Base-by-base conservation (phyloP, 495 filamentous ascomycete genomes). In the Lophiotrema nucula region DNA sequence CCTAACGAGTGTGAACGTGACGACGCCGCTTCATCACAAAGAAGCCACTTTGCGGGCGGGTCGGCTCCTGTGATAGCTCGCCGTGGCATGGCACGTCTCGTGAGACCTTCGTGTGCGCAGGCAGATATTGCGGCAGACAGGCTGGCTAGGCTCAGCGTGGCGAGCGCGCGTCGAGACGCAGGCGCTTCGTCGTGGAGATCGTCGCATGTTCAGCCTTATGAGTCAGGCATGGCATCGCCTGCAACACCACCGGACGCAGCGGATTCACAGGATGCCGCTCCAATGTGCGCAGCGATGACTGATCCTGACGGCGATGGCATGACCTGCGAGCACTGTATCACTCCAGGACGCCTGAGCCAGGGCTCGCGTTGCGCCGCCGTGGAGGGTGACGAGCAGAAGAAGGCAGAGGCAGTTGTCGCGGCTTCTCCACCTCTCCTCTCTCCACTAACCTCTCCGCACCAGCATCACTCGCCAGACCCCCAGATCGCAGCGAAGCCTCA, bases 121-220 rank as follows among this genome's bases (percentile, higher is more conserved):
- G 43, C 16, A 35, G 31, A 35, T 15, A 35, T 35, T 35, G 31
- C 8, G 31, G 8, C n/a, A n/a, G n/a, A n/a, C n/a, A 41, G 39
- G 35, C 37, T 33, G 1, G 25, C 39, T 10, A 16, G 11, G 53
- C 42, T 33, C 49, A 53, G 8, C 41, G 53, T 48, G 53, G 53
- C 33, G 43, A 48, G 53, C 53, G 33, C 53, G 33, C 42, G 19
- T 16, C 42, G 33, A 22, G 42, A 31, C 16, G 45, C 45, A 22
- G 23, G 23, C 12, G 23, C 8, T 39, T 22, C 41, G 39, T 47
- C 42, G 57, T 45, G 21, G 26, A 47, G 25, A 53, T 41, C 42
- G 22, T 31, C 3, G 42, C 22, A 3, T 3, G 13, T 8, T 60
- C 59, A 63, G 59, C 59, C 59, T 63, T 63, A 63, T 46, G 53